These are phyloP conservation scores for Amanita polypyramis DNA, from an alignment of 768 basidiomycete species.

Conservation along the genomic window DNA sequence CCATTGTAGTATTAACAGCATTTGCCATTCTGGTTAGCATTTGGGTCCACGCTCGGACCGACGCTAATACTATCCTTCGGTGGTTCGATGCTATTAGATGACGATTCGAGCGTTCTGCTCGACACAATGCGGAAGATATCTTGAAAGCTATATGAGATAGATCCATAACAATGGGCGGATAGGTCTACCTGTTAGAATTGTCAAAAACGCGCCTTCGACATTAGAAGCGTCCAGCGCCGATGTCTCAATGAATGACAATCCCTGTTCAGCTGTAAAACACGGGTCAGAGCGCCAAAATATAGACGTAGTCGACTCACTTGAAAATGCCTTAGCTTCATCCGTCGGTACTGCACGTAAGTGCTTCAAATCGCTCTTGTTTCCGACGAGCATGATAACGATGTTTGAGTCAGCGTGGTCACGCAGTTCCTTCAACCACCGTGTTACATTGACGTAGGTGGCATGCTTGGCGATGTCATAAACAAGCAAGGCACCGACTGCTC, in stretches of 20 bases:
- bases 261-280: constrained; percentile 63
- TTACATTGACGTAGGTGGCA: constrained; percentile 88
- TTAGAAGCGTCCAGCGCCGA: constrained; percentile 99
- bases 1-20: constrained; percentile 41
- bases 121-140: constrained; percentile 98
- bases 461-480: constrained; percentile 95
- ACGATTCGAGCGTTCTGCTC: constrained; percentile 87
- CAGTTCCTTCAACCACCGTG: constrained; percentile 94
- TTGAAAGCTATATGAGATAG: constrained; percentile 19
- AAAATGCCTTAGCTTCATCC: constrained; percentile 90
- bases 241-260: constrained; percentile 93
- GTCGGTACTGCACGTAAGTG: constrained; percentile 94
- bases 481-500: constrained; percentile 86
- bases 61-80: constrained; percentile 83
- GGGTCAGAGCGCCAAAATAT: not conserved
- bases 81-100: constrained; percentile 65
- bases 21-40: constrained; percentile 42
- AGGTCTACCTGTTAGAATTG: constrained; percentile 76
- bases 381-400: constrained; percentile 93
- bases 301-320: constrained; percentile 44
- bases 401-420: constrained; percentile 91
- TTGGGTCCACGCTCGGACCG: constrained; percentile 59
- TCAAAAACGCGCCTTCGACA: constrained; percentile 96
- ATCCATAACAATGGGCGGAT: not conserved
- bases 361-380: constrained; percentile 99